Evolutionary conservation across 2,329 filamentous ascomycete genomes (phyloP), one percentile per base, ranked within the genome.

Genomic region (Sarocladiaceae sp.): DNA sequence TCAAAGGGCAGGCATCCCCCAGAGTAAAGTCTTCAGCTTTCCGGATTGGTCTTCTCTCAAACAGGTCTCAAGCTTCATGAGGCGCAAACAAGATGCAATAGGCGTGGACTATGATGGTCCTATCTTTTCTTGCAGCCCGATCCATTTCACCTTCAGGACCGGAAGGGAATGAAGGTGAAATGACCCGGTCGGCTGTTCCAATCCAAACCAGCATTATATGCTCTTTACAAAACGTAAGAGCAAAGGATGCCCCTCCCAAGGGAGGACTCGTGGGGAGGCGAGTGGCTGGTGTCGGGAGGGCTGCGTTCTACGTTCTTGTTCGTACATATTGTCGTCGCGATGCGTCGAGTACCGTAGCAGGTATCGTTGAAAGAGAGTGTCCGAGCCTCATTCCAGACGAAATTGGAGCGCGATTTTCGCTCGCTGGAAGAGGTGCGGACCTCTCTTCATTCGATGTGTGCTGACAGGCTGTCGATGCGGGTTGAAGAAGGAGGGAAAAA

Each of bases 81-180:
- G 22, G 35, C 18, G 10, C 35, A 7, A 22, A 3, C 12, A 20
- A 40, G 23, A 44, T 12, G 4, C 5, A 66, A 72, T 70, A 66
- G 73, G 66, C 74, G 66, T 62, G 75, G 75, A 78, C 75, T 78
- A 78, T 78, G 75, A 78, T 75, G 74, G 74, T 69, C 74, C 75
- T 50, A 37, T 50, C 47, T 36, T 37, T 25, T 50, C 28, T 50
- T 50, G 29, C 47, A 36, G 22, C 47, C 29, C 22, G 3, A 44
- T 26, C 11, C 28, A 10, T 5, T 18, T 11, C 33, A 17, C 26
- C 20, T n/a, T n/a, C 4, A 15, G 22, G 18, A n/a, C n/a, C n/a
- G n/a, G n/a, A n/a, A n/a, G 18, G 10, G 36, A 39, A 20, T 11
- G 18, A 39, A 39, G 20, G 31, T 18, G 28, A 50, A 23, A 37